Evolutionary conservation across 2,329 filamentous ascomycete species (phyloP).

Genomic region (Sarocladium kiliense): DNA sequence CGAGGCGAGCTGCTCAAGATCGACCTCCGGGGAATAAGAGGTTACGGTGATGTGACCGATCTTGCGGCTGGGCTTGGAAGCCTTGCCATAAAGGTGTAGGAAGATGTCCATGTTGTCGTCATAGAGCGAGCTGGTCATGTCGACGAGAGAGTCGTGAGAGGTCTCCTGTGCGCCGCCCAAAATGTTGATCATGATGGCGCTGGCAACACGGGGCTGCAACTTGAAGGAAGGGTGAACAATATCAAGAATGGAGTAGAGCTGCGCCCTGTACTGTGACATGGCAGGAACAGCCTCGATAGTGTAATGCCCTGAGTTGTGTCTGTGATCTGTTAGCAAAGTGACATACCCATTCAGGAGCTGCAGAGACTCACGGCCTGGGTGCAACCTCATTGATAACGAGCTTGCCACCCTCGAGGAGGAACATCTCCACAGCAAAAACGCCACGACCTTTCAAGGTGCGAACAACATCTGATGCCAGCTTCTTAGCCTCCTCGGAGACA

Average conservation of each 20-base stretch:
- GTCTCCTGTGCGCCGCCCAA: constrained; percentile 62
- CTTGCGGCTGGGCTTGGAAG: constrained; percentile 80
- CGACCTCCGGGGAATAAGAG: constrained; percentile 59
- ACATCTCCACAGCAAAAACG: constrained; percentile 96
- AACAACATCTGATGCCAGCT: constrained; percentile 74
- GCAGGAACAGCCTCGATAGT: constrained; percentile 88
- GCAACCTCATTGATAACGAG: constrained; percentile 85
- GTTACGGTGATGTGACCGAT: constrained; percentile 92
- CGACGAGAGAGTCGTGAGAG: constrained; percentile 52
- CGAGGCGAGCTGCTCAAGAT: constrained; percentile 54
- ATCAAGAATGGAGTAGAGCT: constrained; percentile 78
- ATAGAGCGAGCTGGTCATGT: constrained; percentile 36
- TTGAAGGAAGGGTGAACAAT: constrained; percentile 48
- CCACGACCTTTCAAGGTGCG: constrained; percentile 79
- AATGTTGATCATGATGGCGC: constrained; percentile 76
- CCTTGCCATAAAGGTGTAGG: constrained; percentile 90
- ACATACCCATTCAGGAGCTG: no score
- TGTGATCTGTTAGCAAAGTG: constrained; percentile 25
- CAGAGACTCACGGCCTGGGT: constrained; percentile 46
- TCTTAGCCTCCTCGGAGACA: constrained; percentile 62
- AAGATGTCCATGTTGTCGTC: constrained; percentile 44
- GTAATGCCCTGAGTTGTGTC: constrained; percentile 89
- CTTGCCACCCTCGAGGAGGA: constrained; percentile 66
- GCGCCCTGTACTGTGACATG: constrained; percentile 85
- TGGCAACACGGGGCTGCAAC: constrained; percentile 54